Evolutionary conservation across 441 rosid genomes (phyloP).

Genomic region (Adansonia gregorii): DNA sequence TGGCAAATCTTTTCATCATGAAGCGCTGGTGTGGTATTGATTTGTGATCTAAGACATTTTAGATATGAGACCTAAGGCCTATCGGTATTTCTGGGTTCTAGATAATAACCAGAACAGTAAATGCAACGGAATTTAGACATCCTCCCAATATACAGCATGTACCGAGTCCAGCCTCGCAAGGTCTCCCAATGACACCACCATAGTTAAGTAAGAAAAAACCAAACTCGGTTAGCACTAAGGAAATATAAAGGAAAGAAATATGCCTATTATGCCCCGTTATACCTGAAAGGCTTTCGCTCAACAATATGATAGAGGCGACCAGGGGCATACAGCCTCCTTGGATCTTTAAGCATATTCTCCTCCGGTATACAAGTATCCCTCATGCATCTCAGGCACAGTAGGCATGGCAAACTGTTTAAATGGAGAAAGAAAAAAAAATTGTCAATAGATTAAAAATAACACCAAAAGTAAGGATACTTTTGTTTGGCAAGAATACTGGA

Average conservation of each 20-base stretch:
- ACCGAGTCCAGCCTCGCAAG: not conserved
- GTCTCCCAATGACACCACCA: not conserved
- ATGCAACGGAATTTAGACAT: not conserved
- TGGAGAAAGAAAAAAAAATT: slow-evolving; percentile 16
- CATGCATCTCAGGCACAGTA: slow-evolving; percentile 83
- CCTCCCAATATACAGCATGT: not conserved
- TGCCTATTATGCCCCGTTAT: slow-evolving; percentile 5
- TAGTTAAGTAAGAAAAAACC: not conserved
- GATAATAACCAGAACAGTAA: not conserved
- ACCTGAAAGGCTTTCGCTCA: slow-evolving; percentile 85
- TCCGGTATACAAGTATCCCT: slow-evolving; percentile 88
- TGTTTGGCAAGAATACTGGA: not conserved
- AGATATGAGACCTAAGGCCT: not conserved
- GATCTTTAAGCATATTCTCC: slow-evolving; percentile 83
- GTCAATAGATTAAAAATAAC: not conserved
- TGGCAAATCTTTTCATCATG: not conserved
- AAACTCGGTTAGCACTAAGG: not conserved
- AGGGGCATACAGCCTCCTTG: slow-evolving; percentile 93
- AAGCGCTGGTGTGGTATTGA: not conserved
- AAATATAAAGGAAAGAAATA: not conserved
- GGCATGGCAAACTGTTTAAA: slow-evolving; percentile 76
- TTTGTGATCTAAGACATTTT: not conserved
- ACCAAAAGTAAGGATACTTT: not conserved
- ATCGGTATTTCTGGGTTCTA: not conserved
- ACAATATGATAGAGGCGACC: slow-evolving; percentile 96